Percentiles rank a stretch among this genome's conserved stretches.
These are phyloP conservation scores for Penicillium sp. DNA, from an alignment of 2,329 filamentous ascomycete species.

Conservation along the genomic window DNA sequence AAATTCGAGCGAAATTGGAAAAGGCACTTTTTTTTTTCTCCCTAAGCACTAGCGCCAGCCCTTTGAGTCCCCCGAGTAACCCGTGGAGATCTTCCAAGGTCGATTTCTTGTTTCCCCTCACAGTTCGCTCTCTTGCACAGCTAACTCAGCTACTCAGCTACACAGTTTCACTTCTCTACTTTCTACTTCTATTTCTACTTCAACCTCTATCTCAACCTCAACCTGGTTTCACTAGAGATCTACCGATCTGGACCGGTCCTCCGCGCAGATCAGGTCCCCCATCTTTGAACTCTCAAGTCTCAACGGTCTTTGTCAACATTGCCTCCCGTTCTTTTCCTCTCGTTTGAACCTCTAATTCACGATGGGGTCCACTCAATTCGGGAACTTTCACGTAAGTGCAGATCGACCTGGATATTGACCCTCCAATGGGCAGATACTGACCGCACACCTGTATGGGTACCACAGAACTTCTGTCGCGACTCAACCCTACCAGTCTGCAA, in stretches of 20 bases:
- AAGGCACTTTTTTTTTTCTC: too few species aligned
- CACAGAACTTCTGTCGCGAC: constrained; percentile 77
- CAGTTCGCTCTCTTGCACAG: not conserved
- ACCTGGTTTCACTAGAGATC: constrained; percentile 1
- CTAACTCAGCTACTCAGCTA: not conserved
- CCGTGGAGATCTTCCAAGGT: not conserved
- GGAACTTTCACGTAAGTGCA: constrained; percentile 56
- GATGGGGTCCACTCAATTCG: constrained; percentile 58
- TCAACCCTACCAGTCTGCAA: constrained; percentile 82
- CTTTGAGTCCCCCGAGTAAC: constrained; percentile 13
- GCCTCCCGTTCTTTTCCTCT: constrained; percentile 6
- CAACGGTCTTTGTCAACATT: constrained; percentile 11
- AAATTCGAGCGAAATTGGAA: not conserved
- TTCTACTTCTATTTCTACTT: too few species aligned
- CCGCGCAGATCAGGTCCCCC: constrained; percentile 13
- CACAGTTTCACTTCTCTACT: not conserved
- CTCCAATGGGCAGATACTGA: constrained; percentile 22
- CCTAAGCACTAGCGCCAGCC: constrained; percentile 13
- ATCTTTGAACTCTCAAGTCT: not conserved
- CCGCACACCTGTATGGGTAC: constrained; percentile 26
- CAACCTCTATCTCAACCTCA: not conserved
- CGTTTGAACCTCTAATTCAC: not conserved
- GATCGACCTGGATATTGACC: constrained; percentile 10
- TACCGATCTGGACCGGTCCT: constrained; percentile 5
- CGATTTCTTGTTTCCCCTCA: not conserved